Base-by-base conservation (phyloP, 1,284 basidiomycete genomes). In the Malassezia furfur region DNA sequence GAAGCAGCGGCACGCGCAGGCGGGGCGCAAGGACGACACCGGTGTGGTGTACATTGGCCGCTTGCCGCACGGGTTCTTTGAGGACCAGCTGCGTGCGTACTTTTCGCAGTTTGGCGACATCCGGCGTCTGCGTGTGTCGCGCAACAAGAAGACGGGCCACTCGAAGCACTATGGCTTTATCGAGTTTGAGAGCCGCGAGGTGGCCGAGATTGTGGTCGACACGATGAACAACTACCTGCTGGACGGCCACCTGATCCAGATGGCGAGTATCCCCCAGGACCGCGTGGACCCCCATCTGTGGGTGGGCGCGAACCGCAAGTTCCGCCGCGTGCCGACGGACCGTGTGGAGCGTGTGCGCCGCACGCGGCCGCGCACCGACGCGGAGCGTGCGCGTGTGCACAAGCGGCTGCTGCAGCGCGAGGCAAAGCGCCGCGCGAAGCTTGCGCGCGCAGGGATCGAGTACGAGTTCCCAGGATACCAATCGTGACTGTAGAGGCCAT, bases 181-280 rank as follows among this genome's bases (percentile, higher is more conserved):
- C 70, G 93, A 98, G 77, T 94, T 99, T 75, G 83, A 85, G 56
- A 90, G 88, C 35, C 80, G 82, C 14, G 82, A 87, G 1, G 91
- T 98, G 40, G 91, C 93, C 0, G 78, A 88, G 71, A 96, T 99
- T 61, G 94, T 96, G 10, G 86, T 87, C 6, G 94, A 98, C 71
- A 98, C 94, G 43, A 96, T 98, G 93, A 84, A 99, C 81, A 96
- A 96, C 78, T 99, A 96, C 76, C 82, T 99, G 30, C 80, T 99
- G 63, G 84, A 87, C 80, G 91, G 91, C 3, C 89, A 94, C 68
- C 84, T 99, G 62, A 80, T 99, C 46, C 84, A 83, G 58, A 96
- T 93, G 78, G 59, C 62, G 15, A 85, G 86, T 68, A 77, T 79
- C 40, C 86, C 90, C 19, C 83, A 84, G 64, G 88, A 91, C 31